Percentiles rank a stretch among this genome's conserved stretches.
phyloP scores from a whole-genome alignment of 495 filamentous ascomycete species.

The Aspergillus steynii region DNA sequence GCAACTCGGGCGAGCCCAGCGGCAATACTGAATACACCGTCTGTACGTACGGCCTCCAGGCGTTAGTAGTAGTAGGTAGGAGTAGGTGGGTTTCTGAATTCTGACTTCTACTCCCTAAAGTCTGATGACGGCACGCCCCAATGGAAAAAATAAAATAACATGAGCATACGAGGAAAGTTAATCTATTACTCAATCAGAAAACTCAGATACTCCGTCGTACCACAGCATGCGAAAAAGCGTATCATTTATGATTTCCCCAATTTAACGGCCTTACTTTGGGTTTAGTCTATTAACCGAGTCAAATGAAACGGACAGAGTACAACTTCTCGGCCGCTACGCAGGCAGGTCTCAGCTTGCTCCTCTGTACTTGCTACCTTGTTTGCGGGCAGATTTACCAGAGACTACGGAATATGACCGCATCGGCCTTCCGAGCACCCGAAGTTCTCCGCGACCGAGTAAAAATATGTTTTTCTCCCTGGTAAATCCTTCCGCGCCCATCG shows the following conservation, averaged over 20 bases:
- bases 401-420: constrained; percentile 7
- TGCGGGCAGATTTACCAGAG: neutral
- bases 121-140: neutral
- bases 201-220: neutral
- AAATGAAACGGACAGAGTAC: neutral
- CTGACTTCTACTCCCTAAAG: neutral
- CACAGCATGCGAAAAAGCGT: no score
- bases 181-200: neutral
- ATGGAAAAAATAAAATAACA: neutral
- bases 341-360: neutral
- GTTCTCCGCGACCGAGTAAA: constrained; percentile 12
- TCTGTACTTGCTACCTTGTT: neutral
- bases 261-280: neutral
- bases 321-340: neutral
- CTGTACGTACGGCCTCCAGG: no score
- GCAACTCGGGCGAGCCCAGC: constrained; percentile 26
- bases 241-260: neutral
- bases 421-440: constrained; percentile 7
- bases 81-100: no score
- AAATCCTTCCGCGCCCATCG: constrained; percentile 15
- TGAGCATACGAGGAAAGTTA: neutral
- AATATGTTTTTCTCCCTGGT: neutral
- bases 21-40: neutral
- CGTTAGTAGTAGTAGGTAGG: no score
- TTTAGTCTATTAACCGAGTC: neutral